Base-by-base conservation (phyloP, 371 early-diverging fungal genomes). In the Mucor lusitanicus region DNA sequence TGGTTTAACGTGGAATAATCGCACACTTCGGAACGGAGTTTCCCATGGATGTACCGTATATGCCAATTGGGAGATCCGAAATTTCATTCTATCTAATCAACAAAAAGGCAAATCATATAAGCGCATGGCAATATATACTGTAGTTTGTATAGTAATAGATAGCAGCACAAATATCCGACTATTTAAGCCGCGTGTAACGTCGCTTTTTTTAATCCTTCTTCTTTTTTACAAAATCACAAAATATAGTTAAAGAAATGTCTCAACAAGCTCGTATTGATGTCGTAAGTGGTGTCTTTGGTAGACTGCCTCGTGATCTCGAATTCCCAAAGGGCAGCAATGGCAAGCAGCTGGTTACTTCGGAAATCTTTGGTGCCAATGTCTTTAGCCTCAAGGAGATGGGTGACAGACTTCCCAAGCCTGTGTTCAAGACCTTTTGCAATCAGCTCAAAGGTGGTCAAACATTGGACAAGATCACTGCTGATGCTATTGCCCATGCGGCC, bases 401-500 rank as follows among this genome's bases (percentile, higher is more conserved):
- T 65, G 84, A 84, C 69, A 81, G 88, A 64, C 87, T 99, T 37
- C 99, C 99, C 71, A 97, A 97, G 89, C 96, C 97, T 39, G 92
- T 97, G 37, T 98, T 87, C 80, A 88, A 90, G 68, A 87, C 87
- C 60, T 99, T 97, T 82, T 76, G 92, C 59, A 91, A 93, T 81
- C 96, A 95, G 78, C 81, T 91, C 54, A 85, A 88, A 39, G 98
- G 99, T 70, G 90, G 93, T 55, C 87, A 91, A 68, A 87, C 89
- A 53, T 81, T 99, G 33, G 97, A 97, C 83, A 90, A 93, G 28
- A 84, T 87, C 33, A 97, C 98, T 7, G 96, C 97, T 35, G 98
- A 99, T 87, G 97, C 98, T 53, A 93, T 99, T 71, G 97, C 97
- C 28, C 98, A 99, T 78, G 97, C 98, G 25, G 98, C 91, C 69